Base-by-base conservation (phyloP, 192 early-diverging fungal species). In the Coemansia javaensis region DNA sequence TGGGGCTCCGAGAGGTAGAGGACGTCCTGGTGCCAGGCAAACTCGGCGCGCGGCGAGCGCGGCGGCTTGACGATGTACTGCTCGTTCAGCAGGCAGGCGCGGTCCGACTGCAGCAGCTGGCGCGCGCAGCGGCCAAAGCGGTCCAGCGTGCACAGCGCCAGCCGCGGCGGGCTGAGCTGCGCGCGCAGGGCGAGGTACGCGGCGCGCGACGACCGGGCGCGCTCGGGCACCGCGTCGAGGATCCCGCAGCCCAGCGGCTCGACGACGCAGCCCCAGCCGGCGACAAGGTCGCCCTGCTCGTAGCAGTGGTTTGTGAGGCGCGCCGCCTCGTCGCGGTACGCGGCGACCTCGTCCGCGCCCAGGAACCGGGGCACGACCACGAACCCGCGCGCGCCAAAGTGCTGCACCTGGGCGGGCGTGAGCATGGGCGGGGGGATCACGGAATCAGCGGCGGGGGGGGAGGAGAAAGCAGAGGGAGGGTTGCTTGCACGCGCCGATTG, bases 61-160 rank as follows among this genome's bases (percentile, higher is more conserved):
- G 71, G 71, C 15, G 71, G 71, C 47, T 75, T 75, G 24, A 67
- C 64, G 24, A 75, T 66, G 47, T 67, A 75, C 33, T 75, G 71
- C 38, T 75, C 71, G 41, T 75, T 75, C 30, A 75, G 50, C 31
- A 67, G 30, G 37, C 35, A 47, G n/a, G 33, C 25, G 20, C 11
- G 1, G 9, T n/a, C 20, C 1, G 48, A 17, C 7, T 22, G 7
- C 13, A 65, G 58, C 2, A 75, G 56, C 39, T 59, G 55, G 20
- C 41, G 36, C 3, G 71, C 71, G 18, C 50, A 63, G 0, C 5
- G n/a, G 5, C 71, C 71, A 18, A 59, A 75, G 24, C 44, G 63
- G 33, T 59, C 47, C 16, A 75, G 47, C 7, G 56, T 58, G 42
- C 69, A 63, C 13, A 27, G 36, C 9, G 53, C 44, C 0, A 59